Conservation (phyloP, 192 early-diverging fungal genomes). For the Rhizophlyctis rosea region DNA sequence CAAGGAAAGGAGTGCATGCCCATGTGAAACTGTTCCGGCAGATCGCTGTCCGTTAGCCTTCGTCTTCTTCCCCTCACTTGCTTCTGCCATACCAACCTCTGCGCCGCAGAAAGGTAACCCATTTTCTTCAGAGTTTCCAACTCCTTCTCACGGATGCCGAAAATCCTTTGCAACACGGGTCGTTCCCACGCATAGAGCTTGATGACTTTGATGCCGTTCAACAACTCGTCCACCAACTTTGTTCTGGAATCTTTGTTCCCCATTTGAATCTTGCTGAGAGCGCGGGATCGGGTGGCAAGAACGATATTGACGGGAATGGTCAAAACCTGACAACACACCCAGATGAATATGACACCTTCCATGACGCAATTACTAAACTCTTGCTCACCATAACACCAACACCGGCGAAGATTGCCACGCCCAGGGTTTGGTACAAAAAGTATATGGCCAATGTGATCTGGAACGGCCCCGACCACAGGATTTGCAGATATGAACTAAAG, state of each 20-base stretch:
- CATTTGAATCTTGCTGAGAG: constrained; percentile 79
- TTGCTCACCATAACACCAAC: constrained; percentile 63
- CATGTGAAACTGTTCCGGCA: constrained; percentile 66
- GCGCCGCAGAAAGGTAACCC: constrained; percentile 65
- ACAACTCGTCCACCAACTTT: constrained; percentile 76
- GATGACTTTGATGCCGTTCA: constrained; percentile 92
- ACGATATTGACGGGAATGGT: constrained; percentile 74
- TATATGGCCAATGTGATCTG: constrained; percentile 74
- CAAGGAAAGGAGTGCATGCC: constrained; percentile 83
- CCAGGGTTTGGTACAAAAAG: constrained; percentile 78
- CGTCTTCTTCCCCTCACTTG: too few relatives aligned
- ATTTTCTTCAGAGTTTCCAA: constrained; percentile 72
- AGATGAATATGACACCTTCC: too few relatives aligned
- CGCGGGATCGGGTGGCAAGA: constrained; percentile 62
- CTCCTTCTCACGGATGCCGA: constrained; percentile 70
- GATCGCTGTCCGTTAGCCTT: too few relatives aligned
- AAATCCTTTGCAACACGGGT: constrained; percentile 70
- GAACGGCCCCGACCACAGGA: constrained; percentile 55
- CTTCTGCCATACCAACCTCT: too few relatives aligned
- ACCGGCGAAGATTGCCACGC: constrained; percentile 80
- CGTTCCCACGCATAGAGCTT: constrained; percentile 95
- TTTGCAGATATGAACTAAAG: constrained; percentile 14
- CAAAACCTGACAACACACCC: constrained; percentile 45
- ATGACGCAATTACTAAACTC: too few relatives aligned
- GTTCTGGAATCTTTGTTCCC: constrained; percentile 73